These are phyloP conservation scores for Alternaria sp. DNA, from an alignment of 2,329 filamentous ascomycete genomes.

Conservation along the genomic window DNA sequence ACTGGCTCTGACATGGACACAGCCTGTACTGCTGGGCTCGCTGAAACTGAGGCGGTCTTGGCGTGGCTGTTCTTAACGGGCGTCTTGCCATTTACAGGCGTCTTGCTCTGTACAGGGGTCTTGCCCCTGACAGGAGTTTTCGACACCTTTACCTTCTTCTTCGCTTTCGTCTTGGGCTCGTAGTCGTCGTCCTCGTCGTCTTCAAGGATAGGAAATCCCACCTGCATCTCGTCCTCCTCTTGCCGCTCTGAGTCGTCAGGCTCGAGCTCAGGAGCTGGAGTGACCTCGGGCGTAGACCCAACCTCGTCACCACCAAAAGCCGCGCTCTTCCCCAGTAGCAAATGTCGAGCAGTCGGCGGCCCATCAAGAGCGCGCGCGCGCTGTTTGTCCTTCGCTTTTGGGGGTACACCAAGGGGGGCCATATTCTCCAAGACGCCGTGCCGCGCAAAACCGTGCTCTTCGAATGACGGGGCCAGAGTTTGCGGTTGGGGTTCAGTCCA, in stretches of 20 bases:
- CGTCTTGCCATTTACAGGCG: constrained; percentile 37
- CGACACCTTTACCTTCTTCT: constrained; percentile 43
- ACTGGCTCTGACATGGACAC: constrained; percentile 23
- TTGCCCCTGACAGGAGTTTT: constrained; percentile 51
- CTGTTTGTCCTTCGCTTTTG: constrained; percentile 68
- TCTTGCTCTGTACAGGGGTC: constrained; percentile 47
- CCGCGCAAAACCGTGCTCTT: constrained; percentile 76
- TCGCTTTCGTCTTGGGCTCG: constrained; percentile 47
- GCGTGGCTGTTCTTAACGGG: constrained; percentile 40
- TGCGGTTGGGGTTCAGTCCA: constrained; percentile 68
- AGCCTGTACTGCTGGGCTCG: constrained; percentile 31
- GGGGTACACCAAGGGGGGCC: constrained; percentile 79
- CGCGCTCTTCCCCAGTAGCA: constrained; percentile 53
- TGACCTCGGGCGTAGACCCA: constrained; percentile 58
- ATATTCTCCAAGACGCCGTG: constrained; percentile 83
- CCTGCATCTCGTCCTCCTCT: constrained; percentile 49
- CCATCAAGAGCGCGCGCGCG: constrained; percentile 59
- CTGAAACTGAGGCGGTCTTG: constrained; percentile 28
- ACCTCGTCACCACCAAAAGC: constrained; percentile 52
- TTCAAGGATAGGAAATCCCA: constrained; percentile 45
- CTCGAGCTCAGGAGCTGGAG: constrained; percentile 51
- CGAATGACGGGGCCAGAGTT: constrained; percentile 71
- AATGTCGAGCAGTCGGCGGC: constrained; percentile 46
- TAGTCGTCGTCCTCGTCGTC: constrained; percentile 60
- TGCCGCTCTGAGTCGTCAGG: constrained; percentile 52